Evolutionary conservation across 2,329 filamentous ascomycete species (phyloP), one percentile per base, ranked within the genome.

Genomic region (Aureobasidium sp.): DNA sequence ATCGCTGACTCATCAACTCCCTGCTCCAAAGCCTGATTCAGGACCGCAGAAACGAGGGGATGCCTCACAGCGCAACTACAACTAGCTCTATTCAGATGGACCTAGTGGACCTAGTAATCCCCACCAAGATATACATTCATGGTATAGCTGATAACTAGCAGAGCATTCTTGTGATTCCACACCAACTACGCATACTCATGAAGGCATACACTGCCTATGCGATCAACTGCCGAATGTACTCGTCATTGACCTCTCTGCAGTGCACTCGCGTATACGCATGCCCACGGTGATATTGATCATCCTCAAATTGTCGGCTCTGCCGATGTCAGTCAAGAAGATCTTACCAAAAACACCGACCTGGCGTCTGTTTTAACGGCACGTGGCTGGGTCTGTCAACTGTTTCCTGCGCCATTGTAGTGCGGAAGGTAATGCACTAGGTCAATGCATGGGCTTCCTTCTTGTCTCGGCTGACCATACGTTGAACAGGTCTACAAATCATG

Each of bases 171-270:
- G 7, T 17, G 2, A 26, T 24, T 3, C 15, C 26, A 20, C 43
- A 37, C 41, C 41, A 34, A 44, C 39, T 36, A 48, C 46, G 10
- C 34, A 37, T 15, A 37, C 13, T 37, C 9, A n/a, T 17, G 13
- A 9, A 29, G 3, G 7, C 6, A 32, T 27, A n/a, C 26, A 26
- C 39, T 43, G 26, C 41, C 27, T 44, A 41, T 57, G 27, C 53
- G 10, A n/a, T 17, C 13, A 36, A 44, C 39, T 44, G 53, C 53
- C 53, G 41, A 57, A 57, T 46, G 53, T n/a, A 57, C 53, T 57
- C 53, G 53, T 57, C 53, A 57, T 57, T 15, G 29, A 46, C 26
- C 15, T 55, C 7, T 15, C 20, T 27, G 7, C 50, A 26, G 34
- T 27, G 50, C 20, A 39, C 6, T 20, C 48, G 32, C 6, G 20